Evolutionary conservation across 73 alveolate species (phyloP).

Genomic region (Stentor coeruleus): DNA sequence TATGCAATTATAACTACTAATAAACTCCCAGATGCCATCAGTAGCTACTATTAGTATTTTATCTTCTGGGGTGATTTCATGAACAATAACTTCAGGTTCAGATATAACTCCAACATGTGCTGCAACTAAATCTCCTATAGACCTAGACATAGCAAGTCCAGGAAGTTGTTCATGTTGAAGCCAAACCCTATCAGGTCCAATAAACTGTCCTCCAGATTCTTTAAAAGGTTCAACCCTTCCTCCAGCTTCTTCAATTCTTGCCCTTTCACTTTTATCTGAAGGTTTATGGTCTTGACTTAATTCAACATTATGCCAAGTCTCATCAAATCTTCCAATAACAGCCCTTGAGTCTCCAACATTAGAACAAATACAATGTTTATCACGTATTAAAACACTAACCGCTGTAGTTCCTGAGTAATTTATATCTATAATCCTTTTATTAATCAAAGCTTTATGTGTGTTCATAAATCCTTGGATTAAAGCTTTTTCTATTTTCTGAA

Average conservation of each 20-base stretch:
- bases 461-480: background rate
- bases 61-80: slow-evolving; percentile 54
- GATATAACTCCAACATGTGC: slow-evolving; percentile 85
- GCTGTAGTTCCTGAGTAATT: slow-evolving; percentile 56
- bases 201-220: slow-evolving; percentile 51
- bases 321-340: slow-evolving; percentile 43
- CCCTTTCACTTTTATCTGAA: slow-evolving; percentile 60
- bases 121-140: slow-evolving; percentile 92
- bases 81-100: slow-evolving; percentile 60
- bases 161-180: slow-evolving; percentile 69
- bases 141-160: slow-evolving; percentile 97
- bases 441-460: background rate
- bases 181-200: slow-evolving; percentile 86
- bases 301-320: slow-evolving; percentile 29
- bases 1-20: slow-evolving; percentile 77
- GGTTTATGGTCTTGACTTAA: slow-evolving; percentile 84
- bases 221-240: slow-evolving; percentile 75
- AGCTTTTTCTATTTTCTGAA: background rate
- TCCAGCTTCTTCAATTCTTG: slow-evolving; percentile 61
- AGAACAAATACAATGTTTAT: slow-evolving; percentile 39
- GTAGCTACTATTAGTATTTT: slow-evolving; percentile 81
- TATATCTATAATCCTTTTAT: slow-evolving; percentile 30
- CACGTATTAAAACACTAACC: slow-evolving; percentile 36
- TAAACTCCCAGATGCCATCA: slow-evolving; percentile 96
- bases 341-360: slow-evolving; percentile 63